Base-by-base conservation (phyloP, 1,284 basidiomycete species). In the Clitocybe nebularis region DNA sequence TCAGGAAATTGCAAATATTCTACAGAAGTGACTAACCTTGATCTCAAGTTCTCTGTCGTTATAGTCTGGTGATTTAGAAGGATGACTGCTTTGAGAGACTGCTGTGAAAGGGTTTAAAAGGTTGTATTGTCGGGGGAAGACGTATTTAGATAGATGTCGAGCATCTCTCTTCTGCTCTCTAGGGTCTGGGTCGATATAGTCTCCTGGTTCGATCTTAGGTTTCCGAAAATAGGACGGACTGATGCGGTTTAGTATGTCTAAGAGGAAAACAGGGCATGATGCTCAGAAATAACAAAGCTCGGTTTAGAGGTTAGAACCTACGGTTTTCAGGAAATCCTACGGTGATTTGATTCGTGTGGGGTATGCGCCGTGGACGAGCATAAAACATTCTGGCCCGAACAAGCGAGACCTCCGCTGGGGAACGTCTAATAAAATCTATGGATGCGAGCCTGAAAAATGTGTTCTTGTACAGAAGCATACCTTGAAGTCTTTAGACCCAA, bases 101-200 rank as follows among this genome's bases (percentile, higher is more conserved):
- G 43, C 30, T 41, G 45, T 43, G 55, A 77, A 92, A 2, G 81
- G 72, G 49, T 71, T 87, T 8, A 72, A 60, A 1, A 94, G 61
- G 0, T 75, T 74, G 52, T 84, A 90, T 51, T 92, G 87, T 21
- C 80, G 72, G 5, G 90, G 82, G 53, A 94, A 94, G 0, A 95
- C 67, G 57, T 93, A 89, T 65, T 91, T 93, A 16, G 82, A 71
- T 1, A 90, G 60, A 52, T 82, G 82, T 16, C 86, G 73, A 1
- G 76, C 74, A 41, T 75, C 58, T 33, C 67, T 67, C 37, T 63
- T 68, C 50, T 75, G 72, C 42, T 64, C 56, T 9, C 59, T 63
- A 16, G 68, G 61, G 47, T 77, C 71, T 1, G 68, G 67, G 34
- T 74, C 69, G 9, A 60, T 51, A 44, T 64, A 63, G 5, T 48